Percentiles rank a stretch among this genome's conserved stretches.
phyloP scores from a whole-genome alignment of 768 basidiomycete genomes.

The Mycena polygramma region DNA sequence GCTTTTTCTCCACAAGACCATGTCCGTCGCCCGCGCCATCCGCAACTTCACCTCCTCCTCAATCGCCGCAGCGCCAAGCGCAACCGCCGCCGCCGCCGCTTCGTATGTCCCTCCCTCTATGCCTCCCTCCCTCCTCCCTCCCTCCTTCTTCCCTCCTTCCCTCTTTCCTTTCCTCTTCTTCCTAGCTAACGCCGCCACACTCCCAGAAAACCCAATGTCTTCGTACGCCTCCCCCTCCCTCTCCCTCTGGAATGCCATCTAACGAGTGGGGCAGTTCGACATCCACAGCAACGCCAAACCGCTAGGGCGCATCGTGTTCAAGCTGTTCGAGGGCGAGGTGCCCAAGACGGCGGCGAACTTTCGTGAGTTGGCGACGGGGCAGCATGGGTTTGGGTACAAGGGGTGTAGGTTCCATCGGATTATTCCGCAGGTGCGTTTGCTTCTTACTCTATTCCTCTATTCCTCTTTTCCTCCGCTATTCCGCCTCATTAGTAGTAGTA shows the following conservation, averaged over 20 bases:
- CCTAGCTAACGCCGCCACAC: too few species aligned
- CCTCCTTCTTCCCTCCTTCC: too few species aligned
- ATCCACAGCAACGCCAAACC: slow-evolving; percentile 59
- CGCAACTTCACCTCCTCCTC: too few species aligned
- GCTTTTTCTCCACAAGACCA: too few species aligned
- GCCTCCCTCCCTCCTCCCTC: too few species aligned
- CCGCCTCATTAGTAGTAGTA: too few species aligned
- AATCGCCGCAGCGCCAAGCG: slow-evolving; percentile 19
- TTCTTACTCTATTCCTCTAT: too few species aligned
- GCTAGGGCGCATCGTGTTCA: slow-evolving; percentile 80
- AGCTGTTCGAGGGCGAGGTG: slow-evolving; percentile 86
- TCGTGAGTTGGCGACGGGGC: slow-evolving; percentile 87
- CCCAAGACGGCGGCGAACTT: too few species aligned
- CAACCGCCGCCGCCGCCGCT: neutral
- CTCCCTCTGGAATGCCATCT: neutral
- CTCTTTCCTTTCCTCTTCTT: neutral
- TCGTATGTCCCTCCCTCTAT: neutral
- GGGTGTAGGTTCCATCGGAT: slow-evolving; percentile 83
- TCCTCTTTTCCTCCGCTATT: too few species aligned
- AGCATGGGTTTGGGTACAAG: slow-evolving; percentile 80
- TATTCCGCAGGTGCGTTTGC: slow-evolving; percentile 65
- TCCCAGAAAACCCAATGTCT: slow-evolving; percentile 36
- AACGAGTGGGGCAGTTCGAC: slow-evolving; percentile 70
- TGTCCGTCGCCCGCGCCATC: too few species aligned
- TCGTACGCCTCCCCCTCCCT: slow-evolving; percentile 6